Evolutionary conservation across 2,329 filamentous ascomycete species (phyloP).

Genomic region (Fusarium sp.): DNA sequence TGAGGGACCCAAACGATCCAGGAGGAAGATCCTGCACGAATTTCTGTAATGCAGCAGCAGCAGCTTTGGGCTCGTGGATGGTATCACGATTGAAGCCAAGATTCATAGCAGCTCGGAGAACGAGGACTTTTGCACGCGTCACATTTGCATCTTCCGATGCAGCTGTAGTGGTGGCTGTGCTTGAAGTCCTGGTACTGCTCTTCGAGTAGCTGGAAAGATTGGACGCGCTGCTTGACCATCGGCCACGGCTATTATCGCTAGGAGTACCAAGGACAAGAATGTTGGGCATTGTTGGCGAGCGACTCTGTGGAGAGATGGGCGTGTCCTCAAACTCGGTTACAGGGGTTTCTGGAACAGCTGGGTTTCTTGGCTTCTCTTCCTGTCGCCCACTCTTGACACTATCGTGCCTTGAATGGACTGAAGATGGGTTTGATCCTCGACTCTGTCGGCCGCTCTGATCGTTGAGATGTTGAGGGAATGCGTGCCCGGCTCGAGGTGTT

Average conservation of each 20-base stretch:
- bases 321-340: slow-evolving; percentile 97
- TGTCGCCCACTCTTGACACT: slow-evolving; percentile 60
- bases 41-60: slow-evolving; percentile 70
- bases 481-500: slow-evolving; percentile 84
- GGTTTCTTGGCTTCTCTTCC: slow-evolving; percentile 63
- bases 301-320: slow-evolving; percentile 82
- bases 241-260: slow-evolving; percentile 67
- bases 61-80: slow-evolving; percentile 58
- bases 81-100: slow-evolving; percentile 78
- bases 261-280: slow-evolving; percentile 86
- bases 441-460: slow-evolving; percentile 63
- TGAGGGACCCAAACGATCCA: slow-evolving; percentile 80
- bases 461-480: slow-evolving; percentile 71
- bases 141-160: slow-evolving; percentile 81
- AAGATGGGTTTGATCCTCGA: slow-evolving; percentile 63
- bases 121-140: slow-evolving; percentile 79
- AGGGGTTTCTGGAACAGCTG: slow-evolving; percentile 82
- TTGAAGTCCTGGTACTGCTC: slow-evolving; percentile 72
- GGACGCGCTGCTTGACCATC: slow-evolving; percentile 86
- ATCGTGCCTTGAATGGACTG: slow-evolving; percentile 63
- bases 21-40: slow-evolving; percentile 82
- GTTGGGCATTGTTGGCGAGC: slow-evolving; percentile 81
- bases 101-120: slow-evolving; percentile 88
- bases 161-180: slow-evolving; percentile 78
- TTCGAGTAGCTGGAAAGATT: slow-evolving; percentile 85